A percentile compares a stretch with the other conserved stretches of the same genome.
Evolutionary conservation across 2,329 filamentous ascomycete genomes (phyloP).

Genomic region (Cytospora mali): DNA sequence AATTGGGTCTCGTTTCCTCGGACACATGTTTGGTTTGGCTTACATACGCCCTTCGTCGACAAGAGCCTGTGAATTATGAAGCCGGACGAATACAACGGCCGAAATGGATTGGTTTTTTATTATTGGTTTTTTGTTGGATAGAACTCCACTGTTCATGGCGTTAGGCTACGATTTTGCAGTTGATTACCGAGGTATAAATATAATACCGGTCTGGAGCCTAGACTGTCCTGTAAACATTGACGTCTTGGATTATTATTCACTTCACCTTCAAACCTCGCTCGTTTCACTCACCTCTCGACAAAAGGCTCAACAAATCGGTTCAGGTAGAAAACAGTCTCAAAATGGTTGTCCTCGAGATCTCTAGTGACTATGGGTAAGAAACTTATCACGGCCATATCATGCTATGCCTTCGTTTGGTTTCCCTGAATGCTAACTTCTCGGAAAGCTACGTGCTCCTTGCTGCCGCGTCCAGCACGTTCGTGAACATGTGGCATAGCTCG

Average conservation of each 20-base stretch:
- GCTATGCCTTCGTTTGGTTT: no score
- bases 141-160: neutral
- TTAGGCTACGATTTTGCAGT: neutral
- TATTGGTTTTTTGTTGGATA: neutral
- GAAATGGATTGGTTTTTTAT: neutral
- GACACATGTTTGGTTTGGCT: neutral
- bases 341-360: slow-evolving; percentile 51
- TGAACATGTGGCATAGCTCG: slow-evolving; percentile 56
- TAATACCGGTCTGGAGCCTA: neutral
- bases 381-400: neutral
- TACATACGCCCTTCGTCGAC: neutral
- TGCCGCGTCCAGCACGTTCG: slow-evolving; percentile 58
- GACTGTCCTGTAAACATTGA: neutral
- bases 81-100: neutral
- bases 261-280: neutral
- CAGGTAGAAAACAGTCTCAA: slow-evolving; percentile 7
- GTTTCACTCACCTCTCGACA: neutral
- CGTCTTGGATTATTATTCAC: neutral
- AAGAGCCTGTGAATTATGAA: neutral
- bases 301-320: neutral
- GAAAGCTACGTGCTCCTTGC: slow-evolving; percentile 63
- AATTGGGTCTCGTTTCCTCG: neutral
- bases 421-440: neutral
- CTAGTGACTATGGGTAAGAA: slow-evolving; percentile 54
- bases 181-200: neutral